Evolutionary conservation across 129 eudicot species (phyloP), one percentile per base, ranked within the genome.

Genomic region (Lactuca saligna): DNA sequence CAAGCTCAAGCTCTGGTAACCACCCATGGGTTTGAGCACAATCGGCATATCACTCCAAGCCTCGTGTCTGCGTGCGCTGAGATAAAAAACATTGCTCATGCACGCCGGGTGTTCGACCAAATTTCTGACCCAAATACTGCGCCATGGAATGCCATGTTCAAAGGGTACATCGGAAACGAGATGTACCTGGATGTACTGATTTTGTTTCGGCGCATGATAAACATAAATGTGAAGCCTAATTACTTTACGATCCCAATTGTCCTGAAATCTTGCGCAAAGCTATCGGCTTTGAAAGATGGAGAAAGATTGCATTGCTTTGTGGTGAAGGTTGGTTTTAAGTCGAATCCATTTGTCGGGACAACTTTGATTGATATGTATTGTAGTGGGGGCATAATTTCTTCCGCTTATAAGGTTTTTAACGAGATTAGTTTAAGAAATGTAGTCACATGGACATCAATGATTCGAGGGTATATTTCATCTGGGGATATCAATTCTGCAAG

Each of bases 391-490:
- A 79, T 16, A 34, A 65, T 85, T 82, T 81, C 56, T 20, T 57
- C 20, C 3, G 95, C 87, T 9, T 68, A 76, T 63, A 75, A 81
- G 54, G 91, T 75, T 41, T 90, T 90, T 60, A 67, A 82, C 60
- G 94, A 90, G 54, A 90, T 87, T 82, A 78, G 66, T 31, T 55
- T 44, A 54, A 90, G 87, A 70, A 87, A 87, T 81, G 91, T 82
- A 32, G 91, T 87, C 61, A 80, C 95, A 4, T 87, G 91, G 95
- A 90, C 91, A 10, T 66, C 87, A 31, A 84, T 90, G 89, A 81
- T 87, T 46, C 66, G 71, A 57, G 95, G 84, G 31, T 81, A 71
- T 48, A 64, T 90, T 60, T 65, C 61, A 17, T 67, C 66, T 51
- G 69, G 78, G 37, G 79, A 84, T 37, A 15, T 87, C 50, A 71